Evolutionary conservation across 495 filamentous ascomycete species (phyloP), one percentile per base, ranked within the genome.

Genomic region (Penicillium maclennaniae): DNA sequence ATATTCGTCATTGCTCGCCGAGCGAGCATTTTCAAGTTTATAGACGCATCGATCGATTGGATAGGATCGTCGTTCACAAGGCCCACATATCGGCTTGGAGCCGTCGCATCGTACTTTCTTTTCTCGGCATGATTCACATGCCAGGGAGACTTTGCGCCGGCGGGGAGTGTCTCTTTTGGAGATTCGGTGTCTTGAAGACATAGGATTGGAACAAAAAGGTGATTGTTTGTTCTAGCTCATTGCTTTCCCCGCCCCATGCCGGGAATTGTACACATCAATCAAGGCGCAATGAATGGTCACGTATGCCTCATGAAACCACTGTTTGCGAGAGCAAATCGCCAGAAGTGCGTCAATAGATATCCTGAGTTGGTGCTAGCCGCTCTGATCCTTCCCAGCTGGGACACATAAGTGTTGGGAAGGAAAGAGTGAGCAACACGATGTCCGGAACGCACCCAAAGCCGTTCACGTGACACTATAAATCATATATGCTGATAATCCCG

Each of bases 61-160:
- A 43, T 71, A 61, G 7, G 65, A 63, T 8, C 73, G 68, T 4
- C 68, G 62, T 41, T 52, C 51, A 31, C 75, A 78, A 7, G 70
- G 67, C 16, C 67, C 72, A 61, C 75, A 77, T 36, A 77, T 68
- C 25, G 75, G 74, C 51, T 73, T 78, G 8, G 25, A 57, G 7
- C 74, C 73, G 50, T 77, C 73, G 43, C 75, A 78, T 1, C 70
- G 64, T 3, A 65, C 59, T 53, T 78, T 74, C n/a, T 68, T 66
- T 28, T 69, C 66, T 14, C 72, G 61, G 36, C 75, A 78, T 8
- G 71, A 56, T 38, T 76, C 73, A 60, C 75, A 78, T 14, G 56
- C 67, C 39, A 63, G 27, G 3, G 67, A 54, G 20, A 66, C 47
- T 38, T 69, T 69, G 26, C 67, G 62, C 19, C 67, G 64, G 10